phyloP scores from a whole-genome alignment of 2,329 filamentous ascomycete species.

The Trichoderma breve region DNA sequence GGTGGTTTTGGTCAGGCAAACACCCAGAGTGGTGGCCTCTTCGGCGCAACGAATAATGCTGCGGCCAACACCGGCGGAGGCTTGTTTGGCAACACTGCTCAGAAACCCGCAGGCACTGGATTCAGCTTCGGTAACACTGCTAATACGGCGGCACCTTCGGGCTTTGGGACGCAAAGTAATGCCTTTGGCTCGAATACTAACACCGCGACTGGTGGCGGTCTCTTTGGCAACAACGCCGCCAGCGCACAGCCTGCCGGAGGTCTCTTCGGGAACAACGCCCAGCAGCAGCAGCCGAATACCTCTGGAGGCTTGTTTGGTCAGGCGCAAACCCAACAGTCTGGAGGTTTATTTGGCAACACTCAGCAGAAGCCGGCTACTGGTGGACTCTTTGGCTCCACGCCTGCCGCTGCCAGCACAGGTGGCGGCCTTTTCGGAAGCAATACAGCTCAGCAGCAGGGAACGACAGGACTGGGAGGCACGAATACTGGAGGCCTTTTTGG shows the following conservation, averaged over 20 bases:
- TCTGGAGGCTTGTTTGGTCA: constrained; percentile 37
- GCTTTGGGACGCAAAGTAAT: constrained; percentile 32
- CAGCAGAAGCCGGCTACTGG: constrained; percentile 41
- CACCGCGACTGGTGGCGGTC: constrained; percentile 28
- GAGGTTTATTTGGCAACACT: constrained; percentile 46
- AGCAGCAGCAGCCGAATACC: constrained; percentile 30
- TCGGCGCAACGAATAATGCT: constrained; percentile 30
- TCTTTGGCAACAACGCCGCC: constrained; percentile 40
- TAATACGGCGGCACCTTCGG: constrained; percentile 27
- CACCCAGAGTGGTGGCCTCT: constrained; percentile 31
- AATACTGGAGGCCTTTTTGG: constrained; percentile 43
- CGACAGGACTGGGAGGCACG: constrained; percentile 35
- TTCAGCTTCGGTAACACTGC: constrained; percentile 45
- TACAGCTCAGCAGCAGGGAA: constrained; percentile 42
- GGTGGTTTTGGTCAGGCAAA: constrained; percentile 40
- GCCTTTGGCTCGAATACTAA: constrained; percentile 37
- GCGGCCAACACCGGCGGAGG: constrained; percentile 31
- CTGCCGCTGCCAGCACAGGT: constrained; percentile 34
- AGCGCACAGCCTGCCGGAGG: constrained; percentile 31
- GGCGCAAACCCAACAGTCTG: constrained; percentile 33
- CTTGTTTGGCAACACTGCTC: constrained; percentile 44
- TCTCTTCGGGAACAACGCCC: constrained; percentile 44
- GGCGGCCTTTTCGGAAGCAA: constrained; percentile 45
- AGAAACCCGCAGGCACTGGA: constrained; percentile 36
- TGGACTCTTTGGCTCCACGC: constrained; percentile 36